Conservation (phyloP, 1,284 basidiomycete species). For the Anthracocystis panici-leucophaei region DNA sequence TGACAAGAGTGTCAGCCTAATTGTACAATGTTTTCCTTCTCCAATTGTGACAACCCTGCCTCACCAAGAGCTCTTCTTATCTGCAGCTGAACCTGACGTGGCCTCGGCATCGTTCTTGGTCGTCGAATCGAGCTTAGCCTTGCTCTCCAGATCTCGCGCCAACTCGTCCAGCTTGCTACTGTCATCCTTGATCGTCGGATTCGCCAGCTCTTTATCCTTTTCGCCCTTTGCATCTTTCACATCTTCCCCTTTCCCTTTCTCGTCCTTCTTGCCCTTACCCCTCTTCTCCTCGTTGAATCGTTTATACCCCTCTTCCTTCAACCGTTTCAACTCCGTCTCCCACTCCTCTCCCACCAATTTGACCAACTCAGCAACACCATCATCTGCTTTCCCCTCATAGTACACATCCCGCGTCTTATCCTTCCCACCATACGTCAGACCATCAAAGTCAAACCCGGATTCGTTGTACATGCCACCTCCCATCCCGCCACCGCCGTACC, state of each 20-base stretch:
- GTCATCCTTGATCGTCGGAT: slow-evolving; percentile 27
- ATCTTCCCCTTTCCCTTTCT: neutral
- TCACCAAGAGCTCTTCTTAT: no score
- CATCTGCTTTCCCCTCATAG: slow-evolving; percentile 60
- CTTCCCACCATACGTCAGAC: slow-evolving; percentile 42
- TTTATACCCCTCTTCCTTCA: slow-evolving; percentile 30
- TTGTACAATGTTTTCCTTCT: neutral
- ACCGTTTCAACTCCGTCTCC: slow-evolving; percentile 38
- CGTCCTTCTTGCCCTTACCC: neutral
- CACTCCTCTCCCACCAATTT: slow-evolving; percentile 51
- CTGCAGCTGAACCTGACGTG: neutral
- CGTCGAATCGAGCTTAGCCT: slow-evolving; percentile 28
- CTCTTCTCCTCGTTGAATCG: slow-evolving; percentile 18
- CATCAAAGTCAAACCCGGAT: slow-evolving; percentile 66
- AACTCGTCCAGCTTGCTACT: slow-evolving; percentile 29
- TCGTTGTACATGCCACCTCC: slow-evolving; percentile 40
- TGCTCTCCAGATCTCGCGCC: slow-evolving; percentile 22
- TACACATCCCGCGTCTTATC: slow-evolving; percentile 58
- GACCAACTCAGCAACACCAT: slow-evolving; percentile 51
- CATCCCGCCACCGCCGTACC: slow-evolving; percentile 70
- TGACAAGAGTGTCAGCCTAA: neutral
- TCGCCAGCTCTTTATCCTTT: slow-evolving; percentile 5
- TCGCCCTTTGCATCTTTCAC: neutral
- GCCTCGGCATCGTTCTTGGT: neutral
- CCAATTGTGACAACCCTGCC: neutral